Evolutionary conservation across 139 green algal genomes (phyloP), one percentile per base, ranked within the genome.

Genomic region (Picochlorum sp.): DNA sequence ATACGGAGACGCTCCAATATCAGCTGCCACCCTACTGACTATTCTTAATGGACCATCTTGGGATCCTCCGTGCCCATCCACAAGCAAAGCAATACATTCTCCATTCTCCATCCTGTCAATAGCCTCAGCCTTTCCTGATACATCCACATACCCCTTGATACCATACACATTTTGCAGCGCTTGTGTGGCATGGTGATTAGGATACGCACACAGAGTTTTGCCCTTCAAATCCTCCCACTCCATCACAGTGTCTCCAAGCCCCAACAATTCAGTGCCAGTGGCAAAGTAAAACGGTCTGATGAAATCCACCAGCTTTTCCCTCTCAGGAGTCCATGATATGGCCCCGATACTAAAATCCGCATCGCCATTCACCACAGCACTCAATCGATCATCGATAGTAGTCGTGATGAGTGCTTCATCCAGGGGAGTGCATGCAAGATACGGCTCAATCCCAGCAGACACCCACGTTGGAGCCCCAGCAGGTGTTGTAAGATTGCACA

Each of bases 291-390:
- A 54, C 0, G 47, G 47, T 10, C 47, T 54, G 13, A 54, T 54
- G 2, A 54, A 54, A 21, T 54, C 47, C 16, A 54, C 47, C n/a
- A 54, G 2, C 13, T 54, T 6, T 21, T 54, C 47, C 4, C 47
- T 54, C 47, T 54, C 47, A 9, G 47, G 47, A 20, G 47, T 54
- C 18, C 16, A 20, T 20, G 18, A 26, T 18, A 54, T 54, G 5
- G 47, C 47, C 5, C 47, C 47, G 7, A 54, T 24, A 54, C 47
- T 54, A 10, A 54, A 54, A 21, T 54, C 47, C 11, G 47, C 47
- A 54, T 54, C 47, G 8, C 47, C 47, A 54, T 54, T 54, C 18
- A 54, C n/a, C 47, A 54, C 47, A 21, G 47, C 47, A 54, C 15
- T 21, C 47, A 54, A 21, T 54, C 47, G 47, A 23, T 23, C 47